Evolutionary conservation across 768 basidiomycete species (phyloP).

Genomic region (Rhodotorula babjevae): DNA sequence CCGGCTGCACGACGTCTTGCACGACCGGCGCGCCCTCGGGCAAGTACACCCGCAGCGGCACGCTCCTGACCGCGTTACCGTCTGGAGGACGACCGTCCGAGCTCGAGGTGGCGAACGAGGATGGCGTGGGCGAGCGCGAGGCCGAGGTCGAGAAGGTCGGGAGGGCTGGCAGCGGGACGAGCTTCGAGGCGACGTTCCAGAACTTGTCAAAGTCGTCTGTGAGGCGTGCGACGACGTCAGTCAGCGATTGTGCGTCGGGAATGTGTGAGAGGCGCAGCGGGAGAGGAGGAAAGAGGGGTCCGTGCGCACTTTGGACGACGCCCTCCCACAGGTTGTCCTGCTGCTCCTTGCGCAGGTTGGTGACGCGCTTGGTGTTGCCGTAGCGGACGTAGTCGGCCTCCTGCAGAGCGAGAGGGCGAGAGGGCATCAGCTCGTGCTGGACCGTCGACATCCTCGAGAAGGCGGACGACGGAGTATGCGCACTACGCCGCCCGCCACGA

Average conservation of each 20-base stretch:
- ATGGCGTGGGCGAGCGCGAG: conserved; percentile 44
- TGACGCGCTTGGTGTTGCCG: conserved; percentile 93
- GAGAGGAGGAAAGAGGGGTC: conserved; percentile 26
- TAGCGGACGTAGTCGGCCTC: conserved; percentile 96
- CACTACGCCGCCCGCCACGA: no score
- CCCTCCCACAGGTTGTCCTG: conserved; percentile 98
- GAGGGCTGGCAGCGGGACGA: conserved; percentile 74
- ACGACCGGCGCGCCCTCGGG: conserved; percentile 78
- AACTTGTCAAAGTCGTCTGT: conserved; percentile 93
- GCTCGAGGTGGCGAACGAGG: neutral
- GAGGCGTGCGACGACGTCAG: neutral
- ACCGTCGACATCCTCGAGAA: no score
- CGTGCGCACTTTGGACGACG: conserved; percentile 75
- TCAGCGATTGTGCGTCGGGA: no score
- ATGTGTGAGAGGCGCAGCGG: neutral
- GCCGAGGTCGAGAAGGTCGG: conserved; percentile 61
- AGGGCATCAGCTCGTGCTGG: conserved; percentile 51
- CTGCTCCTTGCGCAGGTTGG: conserved; percentile 78
- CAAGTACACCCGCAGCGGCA: conserved; percentile 83
- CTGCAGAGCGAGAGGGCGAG: conserved; percentile 55
- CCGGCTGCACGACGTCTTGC: conserved; percentile 80
- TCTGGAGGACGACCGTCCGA: conserved; percentile 59
- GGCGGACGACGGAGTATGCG: no score
- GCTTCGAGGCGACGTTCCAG: conserved; percentile 87
- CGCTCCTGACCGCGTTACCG: conserved; percentile 79